These are phyloP conservation scores for Circinella minor DNA, from an alignment of 371 early-diverging fungal genomes.

Conservation along the genomic window DNA sequence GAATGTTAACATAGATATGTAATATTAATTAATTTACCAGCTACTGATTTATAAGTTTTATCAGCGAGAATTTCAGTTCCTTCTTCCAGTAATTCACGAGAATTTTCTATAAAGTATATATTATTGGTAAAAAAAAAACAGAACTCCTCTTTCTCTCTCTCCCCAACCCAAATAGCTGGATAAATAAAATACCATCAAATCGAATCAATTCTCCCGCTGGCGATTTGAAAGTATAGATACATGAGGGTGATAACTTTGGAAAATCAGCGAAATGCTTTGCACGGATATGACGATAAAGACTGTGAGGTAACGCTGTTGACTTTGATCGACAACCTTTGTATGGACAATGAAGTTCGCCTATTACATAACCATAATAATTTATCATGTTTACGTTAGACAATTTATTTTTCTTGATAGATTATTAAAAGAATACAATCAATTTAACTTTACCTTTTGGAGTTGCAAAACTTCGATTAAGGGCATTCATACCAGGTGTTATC, in stretches of 20 bases:
- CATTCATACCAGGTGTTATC: too few relatives aligned
- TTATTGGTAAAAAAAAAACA: too few relatives aligned
- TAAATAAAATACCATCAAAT: not conserved
- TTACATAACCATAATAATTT: not conserved
- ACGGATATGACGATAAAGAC: not conserved
- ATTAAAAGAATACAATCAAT: too few relatives aligned
- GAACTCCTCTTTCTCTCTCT: too few relatives aligned
- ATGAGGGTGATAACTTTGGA: conserved; percentile 1
- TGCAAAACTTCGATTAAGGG: too few relatives aligned
- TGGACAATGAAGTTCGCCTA: not conserved
- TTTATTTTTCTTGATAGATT: too few relatives aligned
- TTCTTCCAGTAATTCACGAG: conserved; percentile 2
- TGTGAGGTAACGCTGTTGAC: not conserved
- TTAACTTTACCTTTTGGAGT: too few relatives aligned
- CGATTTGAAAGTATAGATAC: not conserved
- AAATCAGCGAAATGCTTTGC: not conserved
- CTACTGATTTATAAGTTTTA: not conserved
- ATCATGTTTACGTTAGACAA: too few relatives aligned
- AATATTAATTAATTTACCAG: not conserved
- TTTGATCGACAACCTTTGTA: conserved; percentile 1
- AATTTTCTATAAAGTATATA: not conserved
- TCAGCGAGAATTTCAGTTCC: not conserved
- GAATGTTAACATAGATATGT: too few relatives aligned
- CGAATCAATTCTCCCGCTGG: not conserved
- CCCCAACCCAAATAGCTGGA: too few relatives aligned